phyloP scores from a whole-genome alignment of 2,329 filamentous ascomycete genomes.

The Aspergillus unguis region DNA sequence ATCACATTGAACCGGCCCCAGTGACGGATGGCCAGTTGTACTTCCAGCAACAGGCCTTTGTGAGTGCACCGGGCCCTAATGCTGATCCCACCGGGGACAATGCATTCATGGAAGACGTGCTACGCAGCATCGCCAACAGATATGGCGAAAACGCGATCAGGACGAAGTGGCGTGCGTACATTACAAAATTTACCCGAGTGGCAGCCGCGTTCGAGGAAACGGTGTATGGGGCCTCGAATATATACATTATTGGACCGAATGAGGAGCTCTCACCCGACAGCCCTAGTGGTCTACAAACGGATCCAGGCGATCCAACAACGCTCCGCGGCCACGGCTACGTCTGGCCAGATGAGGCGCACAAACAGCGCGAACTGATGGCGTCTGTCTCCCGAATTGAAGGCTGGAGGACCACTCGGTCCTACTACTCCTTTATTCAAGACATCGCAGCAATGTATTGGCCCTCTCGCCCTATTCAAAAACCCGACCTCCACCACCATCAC shows the following conservation, averaged over 20 bases:
- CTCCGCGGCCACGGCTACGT: slow-evolving; percentile 88
- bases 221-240: slow-evolving; percentile 86
- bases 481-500: slow-evolving; percentile 85
- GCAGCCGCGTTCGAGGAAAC: slow-evolving; percentile 92
- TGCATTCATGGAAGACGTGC: slow-evolving; percentile 82
- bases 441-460: slow-evolving; percentile 40
- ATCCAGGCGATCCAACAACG: slow-evolving; percentile 46
- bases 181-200: slow-evolving; percentile 89
- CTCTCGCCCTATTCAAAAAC: slow-evolving; percentile 38
- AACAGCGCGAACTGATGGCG: slow-evolving; percentile 80
- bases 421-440: slow-evolving; percentile 89
- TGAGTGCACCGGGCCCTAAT: slow-evolving; percentile 25
- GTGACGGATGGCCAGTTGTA: slow-evolving; percentile 80
- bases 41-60: slow-evolving; percentile 69
- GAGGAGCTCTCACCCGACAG: slow-evolving; percentile 57
- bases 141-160: slow-evolving; percentile 88
- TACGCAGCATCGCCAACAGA: slow-evolving; percentile 76
- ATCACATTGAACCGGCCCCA: slow-evolving; percentile 74
- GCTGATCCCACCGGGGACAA: slow-evolving; percentile 79
- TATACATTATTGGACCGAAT: slow-evolving; percentile 74
- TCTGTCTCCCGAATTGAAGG: slow-evolving; percentile 93
- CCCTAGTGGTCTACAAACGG: slow-evolving; percentile 38
- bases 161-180: slow-evolving; percentile 90
- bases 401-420: slow-evolving; percentile 92
- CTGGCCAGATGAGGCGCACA: slow-evolving; percentile 79